Evolutionary conservation across 1,284 basidiomycete genomes (phyloP).

Genomic region (Athelia psychrophila): DNA sequence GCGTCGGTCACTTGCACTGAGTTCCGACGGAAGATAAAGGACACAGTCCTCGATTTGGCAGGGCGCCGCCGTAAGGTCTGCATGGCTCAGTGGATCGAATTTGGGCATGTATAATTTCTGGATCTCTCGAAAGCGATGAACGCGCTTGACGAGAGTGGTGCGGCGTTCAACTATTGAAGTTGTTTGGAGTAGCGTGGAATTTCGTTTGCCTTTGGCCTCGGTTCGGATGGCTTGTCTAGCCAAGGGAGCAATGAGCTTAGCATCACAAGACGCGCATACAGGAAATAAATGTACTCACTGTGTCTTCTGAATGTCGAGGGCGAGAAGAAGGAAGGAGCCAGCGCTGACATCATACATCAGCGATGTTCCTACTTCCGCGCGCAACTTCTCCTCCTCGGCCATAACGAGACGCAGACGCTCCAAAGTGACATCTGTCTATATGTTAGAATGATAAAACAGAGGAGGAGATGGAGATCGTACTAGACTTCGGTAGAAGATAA

Average conservation of each 20-base stretch:
- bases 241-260: neutral
- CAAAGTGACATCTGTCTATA: neutral
- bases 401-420: neutral
- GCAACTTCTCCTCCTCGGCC: neutral
- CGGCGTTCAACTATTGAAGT: neutral
- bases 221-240: neutral
- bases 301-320: neutral
- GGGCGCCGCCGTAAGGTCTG: neutral
- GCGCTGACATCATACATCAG: neutral
- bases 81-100: neutral
- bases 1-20: neutral
- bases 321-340: neutral
- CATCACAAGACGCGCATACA: neutral
- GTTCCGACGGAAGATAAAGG: neutral
- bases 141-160: neutral
- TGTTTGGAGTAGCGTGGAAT: neutral
- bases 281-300: neutral
- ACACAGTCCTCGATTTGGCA: neutral
- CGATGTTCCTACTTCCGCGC: neutral
- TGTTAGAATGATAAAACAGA: neutral
- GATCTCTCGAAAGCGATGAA: neutral
- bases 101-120: neutral
- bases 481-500: neutral
- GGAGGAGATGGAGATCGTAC: neutral
- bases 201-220: neutral